These are phyloP conservation scores for Colletotrichum sp. DNA, from an alignment of 2,329 filamentous ascomycete genomes.

Conservation along the genomic window DNA sequence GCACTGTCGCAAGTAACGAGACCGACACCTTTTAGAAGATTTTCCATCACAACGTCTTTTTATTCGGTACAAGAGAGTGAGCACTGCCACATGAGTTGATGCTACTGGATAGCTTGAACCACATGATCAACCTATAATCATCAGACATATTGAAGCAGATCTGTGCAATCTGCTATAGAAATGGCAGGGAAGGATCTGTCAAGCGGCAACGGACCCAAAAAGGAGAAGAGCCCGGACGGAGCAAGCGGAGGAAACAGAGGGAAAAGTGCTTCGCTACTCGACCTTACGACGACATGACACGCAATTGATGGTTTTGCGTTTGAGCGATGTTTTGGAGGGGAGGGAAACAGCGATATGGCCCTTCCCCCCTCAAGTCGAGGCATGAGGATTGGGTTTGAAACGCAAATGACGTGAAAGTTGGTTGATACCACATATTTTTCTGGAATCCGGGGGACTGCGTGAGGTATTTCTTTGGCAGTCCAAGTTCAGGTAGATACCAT, in stretches of 20 bases:
- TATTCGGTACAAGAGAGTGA: not conserved
- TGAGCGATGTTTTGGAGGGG: slow-evolving; percentile 16
- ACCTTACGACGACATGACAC: slow-evolving; percentile 22
- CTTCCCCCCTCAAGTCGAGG: not conserved
- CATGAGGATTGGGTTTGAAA: not conserved
- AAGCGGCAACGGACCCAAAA: slow-evolving; percentile 1
- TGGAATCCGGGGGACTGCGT: slow-evolving; percentile 3
- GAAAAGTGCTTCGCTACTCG: slow-evolving; percentile 15
- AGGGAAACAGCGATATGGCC: not conserved
- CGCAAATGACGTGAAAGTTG: slow-evolving; percentile 6
- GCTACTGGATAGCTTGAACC: slow-evolving; percentile 16
- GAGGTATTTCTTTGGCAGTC: not conserved
- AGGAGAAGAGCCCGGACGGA: not conserved
- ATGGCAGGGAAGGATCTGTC: not conserved
- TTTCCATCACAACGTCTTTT: not conserved
- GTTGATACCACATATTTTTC: slow-evolving; percentile 19
- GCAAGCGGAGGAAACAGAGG: not conserved
- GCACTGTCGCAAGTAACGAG: slow-evolving; percentile 55
- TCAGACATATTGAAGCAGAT: slow-evolving; percentile 19
- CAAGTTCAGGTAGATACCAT: slow-evolving; percentile 6
- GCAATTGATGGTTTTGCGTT: slow-evolving; percentile 21
- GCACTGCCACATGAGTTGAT: slow-evolving; percentile 5
- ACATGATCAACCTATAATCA: slow-evolving; percentile 17
- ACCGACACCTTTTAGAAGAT: slow-evolving; percentile 56
- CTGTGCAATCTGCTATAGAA: slow-evolving; percentile 5